Evolutionary conservation across 768 basidiomycete genomes (phyloP).

Genomic region (Boletus huronensis): DNA sequence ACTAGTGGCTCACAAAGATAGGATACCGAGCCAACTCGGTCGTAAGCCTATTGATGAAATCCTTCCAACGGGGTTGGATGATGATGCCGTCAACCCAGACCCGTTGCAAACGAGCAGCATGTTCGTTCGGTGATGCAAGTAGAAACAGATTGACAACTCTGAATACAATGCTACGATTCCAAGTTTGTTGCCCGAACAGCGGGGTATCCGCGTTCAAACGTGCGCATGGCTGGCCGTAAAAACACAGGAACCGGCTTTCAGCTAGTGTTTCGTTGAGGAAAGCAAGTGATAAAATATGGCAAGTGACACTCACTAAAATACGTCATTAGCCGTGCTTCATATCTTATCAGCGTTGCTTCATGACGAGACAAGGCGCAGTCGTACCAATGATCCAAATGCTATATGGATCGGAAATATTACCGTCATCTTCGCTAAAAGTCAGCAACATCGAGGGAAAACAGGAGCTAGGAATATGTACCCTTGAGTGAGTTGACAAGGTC

Average conservation of each 20-base stretch:
- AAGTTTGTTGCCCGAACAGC: conserved; percentile 5
- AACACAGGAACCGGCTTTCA: conserved; percentile 13
- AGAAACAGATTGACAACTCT: not conserved
- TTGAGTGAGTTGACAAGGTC: conserved; percentile 13
- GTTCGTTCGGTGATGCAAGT: conserved; percentile 2
- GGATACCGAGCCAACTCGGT: conserved; percentile 7
- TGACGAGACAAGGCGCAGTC: not conserved
- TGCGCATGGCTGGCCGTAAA: conserved; percentile 10
- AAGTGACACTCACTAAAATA: conserved; percentile 8
- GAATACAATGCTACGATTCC: not conserved
- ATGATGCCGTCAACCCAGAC: conserved; percentile 11
- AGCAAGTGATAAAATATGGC: not conserved
- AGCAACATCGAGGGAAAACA: not conserved
- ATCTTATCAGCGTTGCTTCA: not conserved
- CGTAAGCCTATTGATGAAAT: conserved; percentile 7
- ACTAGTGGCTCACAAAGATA: conserved; percentile 6
- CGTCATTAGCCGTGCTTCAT: conserved; percentile 9
- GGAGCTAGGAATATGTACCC: not conserved
- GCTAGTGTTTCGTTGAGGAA: not conserved
- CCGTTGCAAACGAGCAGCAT: conserved; percentile 12
- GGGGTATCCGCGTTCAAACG: conserved; percentile 11
- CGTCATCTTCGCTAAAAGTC: not conserved
- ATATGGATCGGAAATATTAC: not conserved
- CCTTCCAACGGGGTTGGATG: conserved; percentile 11
- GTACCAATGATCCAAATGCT: conserved; percentile 16